These are phyloP conservation scores for Cladophialophora exuberans DNA, from an alignment of 2,329 filamentous ascomycete genomes.

Conservation along the genomic window DNA sequence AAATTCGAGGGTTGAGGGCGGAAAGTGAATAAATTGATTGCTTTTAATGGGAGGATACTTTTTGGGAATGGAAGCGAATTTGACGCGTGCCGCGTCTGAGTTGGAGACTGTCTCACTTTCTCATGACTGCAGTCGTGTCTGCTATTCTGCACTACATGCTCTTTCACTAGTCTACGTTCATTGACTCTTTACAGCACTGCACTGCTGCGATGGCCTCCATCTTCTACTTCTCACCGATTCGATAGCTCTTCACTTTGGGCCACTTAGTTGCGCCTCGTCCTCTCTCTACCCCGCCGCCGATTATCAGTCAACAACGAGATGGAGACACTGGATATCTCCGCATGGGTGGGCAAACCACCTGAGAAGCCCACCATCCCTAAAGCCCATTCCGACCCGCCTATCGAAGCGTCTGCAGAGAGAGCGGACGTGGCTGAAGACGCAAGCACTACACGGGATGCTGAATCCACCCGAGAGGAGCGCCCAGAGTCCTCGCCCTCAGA, in stretches of 20 bases:
- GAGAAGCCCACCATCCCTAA: slow-evolving; percentile 2
- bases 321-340: slow-evolving; percentile 20
- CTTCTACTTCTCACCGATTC: not conserved
- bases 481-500: slow-evolving; percentile 7
- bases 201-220: not conserved
- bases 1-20: not conserved
- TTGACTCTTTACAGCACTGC: not conserved
- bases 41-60: no score
- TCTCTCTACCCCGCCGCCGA: not conserved
- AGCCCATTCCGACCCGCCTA: no score
- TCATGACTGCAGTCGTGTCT: no score
- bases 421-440: not conserved
- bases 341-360: slow-evolving; percentile 29
- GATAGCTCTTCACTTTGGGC: not conserved
- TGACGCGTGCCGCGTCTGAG: no score
- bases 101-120: no score
- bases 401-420: not conserved
- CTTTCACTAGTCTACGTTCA: not conserved
- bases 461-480: not conserved
- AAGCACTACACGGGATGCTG: not conserved
- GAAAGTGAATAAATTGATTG: not conserved
- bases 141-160: not conserved
- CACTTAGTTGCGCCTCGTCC: not conserved
- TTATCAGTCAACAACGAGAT: not conserved
- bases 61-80: no score